Percentiles rank a stretch among this genome's conserved stretches.
Evolutionary conservation across 371 early-diverging fungal species (phyloP).

Genomic region (Mucor indicus): DNA sequence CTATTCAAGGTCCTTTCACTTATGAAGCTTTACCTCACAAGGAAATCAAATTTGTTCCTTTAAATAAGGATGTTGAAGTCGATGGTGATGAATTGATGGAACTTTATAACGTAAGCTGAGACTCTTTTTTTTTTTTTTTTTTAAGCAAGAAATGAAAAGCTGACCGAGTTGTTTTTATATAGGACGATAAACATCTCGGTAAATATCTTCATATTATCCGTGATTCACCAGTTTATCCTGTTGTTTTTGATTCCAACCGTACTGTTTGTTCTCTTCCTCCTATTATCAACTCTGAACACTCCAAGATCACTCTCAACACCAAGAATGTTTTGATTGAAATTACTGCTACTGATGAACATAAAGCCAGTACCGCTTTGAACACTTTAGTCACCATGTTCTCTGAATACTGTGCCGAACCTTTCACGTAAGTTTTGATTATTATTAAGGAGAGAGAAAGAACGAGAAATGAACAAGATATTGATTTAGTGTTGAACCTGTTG

Average conservation of each 20-base stretch:
- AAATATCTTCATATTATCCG: conserved; percentile 94
- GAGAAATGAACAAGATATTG: not conserved
- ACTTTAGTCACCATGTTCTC: conserved; percentile 94
- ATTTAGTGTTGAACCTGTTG: conserved; percentile 85
- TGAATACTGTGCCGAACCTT: conserved; percentile 86
- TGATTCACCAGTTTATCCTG: conserved; percentile 90
- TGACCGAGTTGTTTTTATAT: conserved; percentile 1
- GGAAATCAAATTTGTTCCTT: conserved; percentile 91
- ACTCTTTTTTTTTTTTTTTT: no score
- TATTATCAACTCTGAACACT: conserved; percentile 98
- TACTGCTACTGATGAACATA: conserved; percentile 97
- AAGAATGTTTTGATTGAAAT: conserved; percentile 99
- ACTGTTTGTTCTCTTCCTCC: conserved; percentile 98
- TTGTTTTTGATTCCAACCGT: conserved; percentile 85
- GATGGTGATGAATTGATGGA: conserved; percentile 88
- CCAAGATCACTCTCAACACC: conserved; percentile 95
- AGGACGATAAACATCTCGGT: conserved; percentile 78
- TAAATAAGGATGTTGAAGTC: conserved; percentile 90
- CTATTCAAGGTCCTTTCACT: conserved; percentile 91
- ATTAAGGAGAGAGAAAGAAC: no score
- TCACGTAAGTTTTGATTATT: conserved; percentile 62
- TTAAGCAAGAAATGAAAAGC: no score
- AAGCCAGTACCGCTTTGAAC: conserved; percentile 91
- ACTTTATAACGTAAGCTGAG: conserved; percentile 70
- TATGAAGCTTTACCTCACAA: conserved; percentile 91